These are phyloP conservation scores for Lactarius deliciosus DNA, from an alignment of 768 basidiomycete species.

Conservation along the genomic window DNA sequence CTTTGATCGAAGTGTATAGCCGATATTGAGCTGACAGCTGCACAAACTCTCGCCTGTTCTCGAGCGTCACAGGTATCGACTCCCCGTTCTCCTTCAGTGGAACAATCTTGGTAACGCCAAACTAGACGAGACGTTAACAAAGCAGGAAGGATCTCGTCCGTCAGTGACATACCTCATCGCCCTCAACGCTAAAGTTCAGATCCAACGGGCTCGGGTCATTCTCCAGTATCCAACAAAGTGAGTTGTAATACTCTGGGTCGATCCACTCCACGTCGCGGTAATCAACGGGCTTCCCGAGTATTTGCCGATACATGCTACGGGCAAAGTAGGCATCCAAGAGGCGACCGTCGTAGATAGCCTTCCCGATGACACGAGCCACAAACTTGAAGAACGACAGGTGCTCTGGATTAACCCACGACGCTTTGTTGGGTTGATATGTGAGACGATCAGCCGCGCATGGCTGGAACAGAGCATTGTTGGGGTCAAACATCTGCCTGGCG, in stretches of 20 bases:
- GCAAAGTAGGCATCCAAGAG: conserved; percentile 98
- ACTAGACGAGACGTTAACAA: conserved; percentile 44
- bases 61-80: conserved; percentile 84
- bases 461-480: conserved; percentile 97
- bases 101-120: conserved; percentile 87
- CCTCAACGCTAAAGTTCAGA: conserved; percentile 92
- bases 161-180: conserved; percentile 75
- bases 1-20: conserved; percentile 89
- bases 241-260: conserved; percentile 98
- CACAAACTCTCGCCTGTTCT: conserved; percentile 96
- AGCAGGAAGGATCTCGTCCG: conserved; percentile 19
- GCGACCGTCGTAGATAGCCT: conserved; percentile 95
- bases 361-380: conserved; percentile 95
- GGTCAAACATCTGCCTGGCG: conserved; percentile 98
- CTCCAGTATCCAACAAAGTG: conserved; percentile 96
- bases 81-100: conserved; percentile 86
- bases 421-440: conserved; percentile 95
- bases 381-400: conserved; percentile 99
- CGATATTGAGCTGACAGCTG: conserved; percentile 94
- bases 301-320: conserved; percentile 91
- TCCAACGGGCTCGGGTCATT: conserved; percentile 88
- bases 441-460: conserved; percentile 93
- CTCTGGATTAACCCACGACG: conserved; percentile 92
- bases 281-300: conserved; percentile 92
- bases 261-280: conserved; percentile 97